These are phyloP conservation scores for Eimeria praecox DNA, from an alignment of 169 alveolate genomes.

Conservation along the genomic window DNA sequence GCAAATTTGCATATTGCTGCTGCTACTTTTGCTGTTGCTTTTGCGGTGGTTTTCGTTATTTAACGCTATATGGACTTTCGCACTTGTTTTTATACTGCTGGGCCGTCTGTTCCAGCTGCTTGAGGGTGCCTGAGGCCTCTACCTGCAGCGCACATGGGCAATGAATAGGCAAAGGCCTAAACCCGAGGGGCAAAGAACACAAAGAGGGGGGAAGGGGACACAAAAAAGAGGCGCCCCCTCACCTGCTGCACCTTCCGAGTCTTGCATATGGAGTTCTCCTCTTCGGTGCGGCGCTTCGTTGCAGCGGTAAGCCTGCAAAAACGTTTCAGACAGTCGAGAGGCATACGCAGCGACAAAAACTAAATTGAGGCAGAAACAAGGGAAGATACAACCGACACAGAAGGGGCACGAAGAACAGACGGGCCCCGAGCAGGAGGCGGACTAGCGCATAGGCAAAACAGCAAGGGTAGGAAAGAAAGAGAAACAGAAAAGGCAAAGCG, in stretches of 20 bases:
- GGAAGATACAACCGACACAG: neutral
- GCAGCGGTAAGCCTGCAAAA: conserved; percentile 30
- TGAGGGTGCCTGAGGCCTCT: conserved; percentile 51
- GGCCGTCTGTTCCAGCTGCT: conserved; percentile 63
- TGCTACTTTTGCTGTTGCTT: neutral
- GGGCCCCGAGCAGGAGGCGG: too few species aligned
- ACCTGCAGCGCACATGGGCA: conserved; percentile 9
- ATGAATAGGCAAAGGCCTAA: neutral
- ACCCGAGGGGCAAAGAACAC: neutral
- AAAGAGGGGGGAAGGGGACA: neutral
- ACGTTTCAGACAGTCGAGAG: neutral
- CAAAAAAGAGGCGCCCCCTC: neutral
- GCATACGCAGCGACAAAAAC: neutral
- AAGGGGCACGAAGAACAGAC: neutral
- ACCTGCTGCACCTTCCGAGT: conserved; percentile 52
- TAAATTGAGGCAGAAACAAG: neutral
- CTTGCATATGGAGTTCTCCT: conserved; percentile 37
- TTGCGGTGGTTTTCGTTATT: neutral
- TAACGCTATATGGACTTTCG: neutral
- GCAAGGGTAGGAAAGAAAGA: neutral
- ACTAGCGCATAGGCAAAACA: neutral
- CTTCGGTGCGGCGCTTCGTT: conserved; percentile 40
- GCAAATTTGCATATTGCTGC: neutral
- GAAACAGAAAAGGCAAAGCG: neutral
- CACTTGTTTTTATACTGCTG: conserved; percentile 54